phyloP scores from a whole-genome alignment of 495 filamentous ascomycete genomes.

The Pseudomonodictys pantanalensis region DNA sequence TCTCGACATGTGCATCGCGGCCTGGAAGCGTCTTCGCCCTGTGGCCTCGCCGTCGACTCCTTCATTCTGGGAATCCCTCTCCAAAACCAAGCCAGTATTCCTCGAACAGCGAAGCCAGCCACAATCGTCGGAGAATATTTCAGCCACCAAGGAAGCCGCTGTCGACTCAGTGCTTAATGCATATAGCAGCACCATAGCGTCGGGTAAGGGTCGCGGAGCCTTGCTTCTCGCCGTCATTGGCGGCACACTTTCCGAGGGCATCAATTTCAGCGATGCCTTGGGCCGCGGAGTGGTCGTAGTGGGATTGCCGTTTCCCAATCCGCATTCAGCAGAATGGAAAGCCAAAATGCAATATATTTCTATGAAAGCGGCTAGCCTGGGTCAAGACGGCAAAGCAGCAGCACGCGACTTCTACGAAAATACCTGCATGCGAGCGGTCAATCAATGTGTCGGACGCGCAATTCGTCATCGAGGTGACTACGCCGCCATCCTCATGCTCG shows the following conservation, averaged over 20 bases:
- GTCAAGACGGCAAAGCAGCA: constrained; percentile 57
- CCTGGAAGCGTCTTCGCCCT: constrained; percentile 55
- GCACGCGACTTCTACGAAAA: constrained; percentile 89
- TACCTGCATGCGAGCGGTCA: constrained; percentile 92
- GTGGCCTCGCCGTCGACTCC: constrained; percentile 34
- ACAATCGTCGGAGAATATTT: not conserved
- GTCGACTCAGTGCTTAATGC: constrained; percentile 66
- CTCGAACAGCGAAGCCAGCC: constrained; percentile 33
- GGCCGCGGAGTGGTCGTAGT: constrained; percentile 86
- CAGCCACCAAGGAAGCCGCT: constrained; percentile 53
- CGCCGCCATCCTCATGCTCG: constrained; percentile 82
- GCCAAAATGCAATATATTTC: constrained; percentile 87
- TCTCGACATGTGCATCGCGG: constrained; percentile 65
- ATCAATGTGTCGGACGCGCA: constrained; percentile 90
- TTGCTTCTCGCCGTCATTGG: constrained; percentile 92
- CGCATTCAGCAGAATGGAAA: constrained; percentile 84
- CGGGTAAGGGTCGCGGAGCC: constrained; percentile 58
- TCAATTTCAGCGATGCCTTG: constrained; percentile 93
- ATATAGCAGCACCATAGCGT: constrained; percentile 68
- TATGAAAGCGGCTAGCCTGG: constrained; percentile 51
- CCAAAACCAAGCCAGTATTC: constrained; percentile 39
- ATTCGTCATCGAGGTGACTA: constrained; percentile 87
- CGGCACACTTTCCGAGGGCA: constrained; percentile 91
- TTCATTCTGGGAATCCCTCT: constrained; percentile 28
- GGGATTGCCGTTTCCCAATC: constrained; percentile 90